phyloP scores from a whole-genome alignment of 2,329 filamentous ascomycete species.

The Aspergillus persii region DNA sequence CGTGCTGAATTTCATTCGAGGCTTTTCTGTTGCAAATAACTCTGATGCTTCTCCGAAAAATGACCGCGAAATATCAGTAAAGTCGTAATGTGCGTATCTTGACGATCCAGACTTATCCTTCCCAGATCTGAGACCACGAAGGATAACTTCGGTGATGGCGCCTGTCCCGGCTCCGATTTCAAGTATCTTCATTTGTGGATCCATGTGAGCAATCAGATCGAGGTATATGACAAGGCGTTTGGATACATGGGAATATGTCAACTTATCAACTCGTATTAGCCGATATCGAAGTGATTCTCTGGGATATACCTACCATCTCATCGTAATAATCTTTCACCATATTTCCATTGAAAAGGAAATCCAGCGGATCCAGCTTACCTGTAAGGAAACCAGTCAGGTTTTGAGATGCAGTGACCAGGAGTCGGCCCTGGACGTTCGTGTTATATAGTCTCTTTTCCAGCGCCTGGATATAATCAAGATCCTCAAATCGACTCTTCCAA shows the following conservation, averaged over 20 bases:
- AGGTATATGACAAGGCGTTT: conserved; percentile 4
- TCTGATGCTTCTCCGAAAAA: conserved; percentile 11
- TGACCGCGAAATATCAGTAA: conserved; percentile 15
- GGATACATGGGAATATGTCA: background rate
- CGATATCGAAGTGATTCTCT: no score
- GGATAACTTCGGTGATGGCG: background rate
- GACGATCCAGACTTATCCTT: background rate
- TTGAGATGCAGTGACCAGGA: background rate
- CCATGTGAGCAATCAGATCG: conserved; percentile 9
- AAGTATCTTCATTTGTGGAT: conserved; percentile 12
- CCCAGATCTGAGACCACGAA: background rate
- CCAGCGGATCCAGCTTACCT: background rate
- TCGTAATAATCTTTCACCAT: background rate
- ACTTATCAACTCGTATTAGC: background rate
- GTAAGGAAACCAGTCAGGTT: background rate
- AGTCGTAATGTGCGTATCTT: conserved; percentile 8
- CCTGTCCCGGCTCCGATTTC: conserved; percentile 16
- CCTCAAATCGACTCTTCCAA: conserved; percentile 2
- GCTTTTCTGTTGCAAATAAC: conserved; percentile 5
- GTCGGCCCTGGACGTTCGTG: background rate
- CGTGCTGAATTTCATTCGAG: conserved; percentile 8
- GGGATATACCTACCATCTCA: background rate
- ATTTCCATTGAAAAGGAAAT: background rate
- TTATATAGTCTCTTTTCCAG: background rate
- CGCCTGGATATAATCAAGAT: background rate